Percentiles rank a stretch among this genome's conserved stretches.
Evolutionary conservation across 257 asterid species (phyloP).

Genomic region (Verbascum thapsus): DNA sequence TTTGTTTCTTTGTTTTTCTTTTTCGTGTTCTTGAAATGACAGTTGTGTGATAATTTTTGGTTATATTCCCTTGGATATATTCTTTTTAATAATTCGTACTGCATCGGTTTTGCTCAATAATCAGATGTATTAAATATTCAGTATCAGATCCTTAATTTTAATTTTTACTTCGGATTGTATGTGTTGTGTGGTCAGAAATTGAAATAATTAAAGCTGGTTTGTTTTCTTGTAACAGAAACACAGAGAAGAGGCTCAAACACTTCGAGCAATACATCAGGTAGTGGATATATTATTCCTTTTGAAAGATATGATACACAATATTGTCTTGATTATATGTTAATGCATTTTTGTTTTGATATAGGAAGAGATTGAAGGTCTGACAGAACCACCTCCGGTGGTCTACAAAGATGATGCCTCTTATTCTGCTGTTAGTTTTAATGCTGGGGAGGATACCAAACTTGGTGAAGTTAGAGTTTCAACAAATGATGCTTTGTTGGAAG

Average conservation of each 20-base stretch:
- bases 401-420: constrained; percentile 58
- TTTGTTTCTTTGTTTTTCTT: neutral
- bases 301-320: neutral
- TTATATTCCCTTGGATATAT: neutral
- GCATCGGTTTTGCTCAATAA: neutral
- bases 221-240: constrained; percentile 64
- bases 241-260: constrained; percentile 61
- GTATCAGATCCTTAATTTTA: neutral
- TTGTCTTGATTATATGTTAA: constrained; percentile 16
- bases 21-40: constrained; percentile 1
- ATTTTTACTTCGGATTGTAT: constrained; percentile 4
- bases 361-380: constrained; percentile 59
- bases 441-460: constrained; percentile 34
- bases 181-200: constrained; percentile 6
- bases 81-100: neutral
- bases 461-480: constrained; percentile 40
- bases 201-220: constrained; percentile 15
- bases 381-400: constrained; percentile 66
- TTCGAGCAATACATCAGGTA: constrained; percentile 74
- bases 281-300: constrained; percentile 15
- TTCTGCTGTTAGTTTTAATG: constrained; percentile 41
- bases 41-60: neutral
- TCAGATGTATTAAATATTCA: constrained; percentile 1
- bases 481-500: constrained; percentile 28
- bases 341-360: constrained; percentile 34